Conservation (phyloP, 305 asterid species). For the Solanum hybrid region DNA sequence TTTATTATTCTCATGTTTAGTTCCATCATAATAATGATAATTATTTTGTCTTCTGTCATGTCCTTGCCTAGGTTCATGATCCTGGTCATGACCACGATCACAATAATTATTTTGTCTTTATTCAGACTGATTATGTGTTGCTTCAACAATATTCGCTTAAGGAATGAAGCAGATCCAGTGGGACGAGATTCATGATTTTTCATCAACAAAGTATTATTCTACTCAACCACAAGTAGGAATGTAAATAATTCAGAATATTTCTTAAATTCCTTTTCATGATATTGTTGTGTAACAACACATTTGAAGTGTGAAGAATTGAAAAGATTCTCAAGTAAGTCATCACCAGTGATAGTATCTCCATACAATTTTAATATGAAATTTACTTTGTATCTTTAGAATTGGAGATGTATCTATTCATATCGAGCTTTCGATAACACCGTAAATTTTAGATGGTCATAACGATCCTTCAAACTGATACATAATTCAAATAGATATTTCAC, state of each 20-base stretch:
- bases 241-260: background rate
- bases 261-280: background rate
- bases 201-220: background rate
- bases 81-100: background rate
- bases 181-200: background rate
- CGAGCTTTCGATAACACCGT: background rate
- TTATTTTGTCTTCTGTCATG: background rate
- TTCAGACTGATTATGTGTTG: background rate
- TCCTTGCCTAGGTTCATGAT: background rate
- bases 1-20: background rate
- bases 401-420: background rate
- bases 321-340: background rate
- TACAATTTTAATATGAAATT: background rate
- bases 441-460: background rate
- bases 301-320: background rate
- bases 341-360: background rate
- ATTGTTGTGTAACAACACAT: background rate
- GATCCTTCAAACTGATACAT: background rate
- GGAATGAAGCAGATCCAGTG: background rate
- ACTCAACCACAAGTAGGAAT: background rate
- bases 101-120: background rate
- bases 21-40: background rate
- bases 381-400: background rate
- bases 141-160: background rate
- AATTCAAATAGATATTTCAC: background rate